Base-by-base conservation (phyloP, 2,329 filamentous ascomycete species). In the Zarea fungicola region DNA sequence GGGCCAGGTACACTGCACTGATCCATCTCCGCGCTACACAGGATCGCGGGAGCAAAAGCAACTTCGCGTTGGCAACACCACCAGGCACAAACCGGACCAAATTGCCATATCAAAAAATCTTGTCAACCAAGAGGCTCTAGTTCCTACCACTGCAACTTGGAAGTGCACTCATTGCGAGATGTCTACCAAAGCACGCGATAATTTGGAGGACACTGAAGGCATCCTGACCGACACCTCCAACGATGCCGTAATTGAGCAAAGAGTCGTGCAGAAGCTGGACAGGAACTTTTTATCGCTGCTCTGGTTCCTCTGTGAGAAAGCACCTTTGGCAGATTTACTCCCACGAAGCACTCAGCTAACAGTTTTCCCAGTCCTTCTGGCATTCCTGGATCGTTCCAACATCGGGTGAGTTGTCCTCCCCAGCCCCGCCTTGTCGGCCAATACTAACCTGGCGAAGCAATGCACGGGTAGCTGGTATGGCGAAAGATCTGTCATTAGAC, bases 381-480 rank as follows among this genome's bases (percentile, higher is more conserved):
- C 48, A 3, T 50, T 50, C 14, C 28, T 50, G 10, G 48, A 50
- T 45, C 48, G 48, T 11, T 50, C 48, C 8, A 50, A 50, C 8
- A 50, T 50, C 18, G 48, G 48, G 48, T 50, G 9, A 37, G 40
- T 49, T 26, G 13, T 18, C 3, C 3, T 9, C 41, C n/a, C 26
- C 21, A 8, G 13, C 22, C 10, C 19, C 16, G 11, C 48, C n/a
- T 16, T 18, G 14, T 16, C 5, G 21, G n/a, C 44, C 16, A 51
- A 16, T 28, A 10, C 19, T 16, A 1, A 7, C 14, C 13, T 7
- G n/a, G 22, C 25, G 13, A 34, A 55, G 54, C n/a, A 60, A 60
- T 37, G 58, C 58, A 3, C 56, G 55, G 22, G 53, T 58, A 46
- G 58, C 58, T 16, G 58, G 58, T 3, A 57, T 58, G 50, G 50